Evolutionary conservation across 2,329 filamentous ascomycete species (phyloP).

Genomic region (Calonectria leucothoes): DNA sequence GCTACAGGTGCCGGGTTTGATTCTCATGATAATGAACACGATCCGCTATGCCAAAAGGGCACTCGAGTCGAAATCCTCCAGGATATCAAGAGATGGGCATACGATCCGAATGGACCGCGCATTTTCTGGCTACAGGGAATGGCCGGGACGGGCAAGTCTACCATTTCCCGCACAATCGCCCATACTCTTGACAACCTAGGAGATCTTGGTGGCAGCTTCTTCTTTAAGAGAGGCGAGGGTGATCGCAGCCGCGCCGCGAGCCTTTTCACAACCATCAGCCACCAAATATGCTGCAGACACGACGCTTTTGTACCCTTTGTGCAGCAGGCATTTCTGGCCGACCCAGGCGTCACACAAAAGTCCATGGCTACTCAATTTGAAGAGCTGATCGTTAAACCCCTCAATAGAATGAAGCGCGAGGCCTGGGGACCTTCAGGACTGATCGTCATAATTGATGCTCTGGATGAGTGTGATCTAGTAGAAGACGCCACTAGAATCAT

Average conservation of each 20-base stretch:
- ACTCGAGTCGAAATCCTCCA: conserved; percentile 47
- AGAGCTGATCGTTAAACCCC: conserved; percentile 49
- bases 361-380: conserved; percentile 50
- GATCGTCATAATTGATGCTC: conserved; percentile 50
- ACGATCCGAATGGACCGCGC: conserved; percentile 28
- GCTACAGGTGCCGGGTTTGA: conserved; percentile 44
- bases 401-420: conserved; percentile 13
- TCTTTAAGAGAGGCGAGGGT: conserved; percentile 56
- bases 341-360: conserved; percentile 45
- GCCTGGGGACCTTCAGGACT: background rate
- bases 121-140: conserved; percentile 54
- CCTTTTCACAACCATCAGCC: conserved; percentile 54
- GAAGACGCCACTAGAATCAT: conserved; percentile 46
- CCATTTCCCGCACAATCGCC: conserved; percentile 49
- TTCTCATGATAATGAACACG: conserved; percentile 46
- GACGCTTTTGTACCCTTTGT: conserved; percentile 42
- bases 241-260: conserved; percentile 49
- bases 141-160: conserved; percentile 54
- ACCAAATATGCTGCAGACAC: conserved; percentile 43
- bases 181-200: background rate
- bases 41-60: conserved; percentile 42
- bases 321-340: conserved; percentile 41
- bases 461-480: conserved; percentile 40
- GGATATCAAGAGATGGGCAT: conserved; percentile 44
- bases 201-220: conserved; percentile 52